phyloP scores from a whole-genome alignment of 2,329 filamentous ascomycete genomes.

The Xylaria sp. region DNA sequence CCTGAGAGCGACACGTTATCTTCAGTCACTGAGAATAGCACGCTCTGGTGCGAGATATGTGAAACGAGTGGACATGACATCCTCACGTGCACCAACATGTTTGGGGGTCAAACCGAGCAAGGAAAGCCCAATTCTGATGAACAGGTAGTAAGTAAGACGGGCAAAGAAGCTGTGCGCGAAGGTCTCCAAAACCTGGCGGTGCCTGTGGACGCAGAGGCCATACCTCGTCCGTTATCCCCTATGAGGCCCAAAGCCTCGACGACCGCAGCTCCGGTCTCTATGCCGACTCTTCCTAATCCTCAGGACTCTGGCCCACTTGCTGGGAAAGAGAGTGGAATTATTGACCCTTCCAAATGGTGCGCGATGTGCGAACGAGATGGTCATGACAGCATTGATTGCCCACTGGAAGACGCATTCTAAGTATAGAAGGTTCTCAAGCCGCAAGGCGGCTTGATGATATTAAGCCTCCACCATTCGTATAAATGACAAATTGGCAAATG shows the following conservation, averaged over 20 bases:
- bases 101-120: constrained; percentile 59
- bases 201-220: constrained; percentile 56
- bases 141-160: constrained; percentile 41
- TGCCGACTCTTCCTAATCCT: constrained; percentile 66
- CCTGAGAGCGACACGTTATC: constrained; percentile 76
- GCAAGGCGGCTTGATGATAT: constrained; percentile 3
- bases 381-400: constrained; percentile 95
- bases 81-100: constrained; percentile 92
- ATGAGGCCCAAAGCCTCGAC: constrained; percentile 57
- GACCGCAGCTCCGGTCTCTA: constrained; percentile 52
- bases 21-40: constrained; percentile 75
- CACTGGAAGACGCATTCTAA: constrained; percentile 83
- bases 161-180: constrained; percentile 53
- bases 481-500: not conserved
- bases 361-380: constrained; percentile 95
- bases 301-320: constrained; percentile 76
- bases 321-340: constrained; percentile 79
- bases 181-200: constrained; percentile 55
- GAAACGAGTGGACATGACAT: constrained; percentile 93
- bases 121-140: constrained; percentile 39
- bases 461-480: not conserved
- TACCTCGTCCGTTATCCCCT: constrained; percentile 66
- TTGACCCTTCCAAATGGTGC: constrained; percentile 94
- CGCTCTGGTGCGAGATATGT: constrained; percentile 94
- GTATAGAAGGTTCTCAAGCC: not conserved